Base-by-base conservation (phyloP, 2,329 filamentous ascomycete genomes). In the Colletotrichum chrysophilum region DNA sequence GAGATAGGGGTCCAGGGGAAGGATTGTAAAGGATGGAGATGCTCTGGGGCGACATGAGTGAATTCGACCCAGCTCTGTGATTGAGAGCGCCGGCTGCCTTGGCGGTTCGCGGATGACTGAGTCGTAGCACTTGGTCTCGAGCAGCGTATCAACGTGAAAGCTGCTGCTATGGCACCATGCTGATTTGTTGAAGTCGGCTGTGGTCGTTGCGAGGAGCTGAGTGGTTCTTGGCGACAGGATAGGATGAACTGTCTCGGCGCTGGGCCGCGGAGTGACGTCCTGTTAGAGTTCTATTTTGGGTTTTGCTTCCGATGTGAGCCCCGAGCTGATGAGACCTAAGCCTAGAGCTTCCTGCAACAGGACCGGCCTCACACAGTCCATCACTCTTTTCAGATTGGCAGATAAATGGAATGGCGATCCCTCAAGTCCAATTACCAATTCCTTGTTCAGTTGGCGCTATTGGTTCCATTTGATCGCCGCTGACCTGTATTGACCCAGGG, bases 161-260 rank as follows among this genome's bases (percentile, higher is more conserved):
- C 0, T 26, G 55, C 55, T 56, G 13, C 55, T 16, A 28, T 26
- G 14, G 7, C 3, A 28, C 13, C 21, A 58, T 4, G 16, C 24
- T 28, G 26, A 58, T 28, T 26, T 2, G 24, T 58, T 7, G 26
- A 26, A 16, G 55, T 26, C 8, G 58, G 7, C 30, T 14, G n/a
- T 62, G 10, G 28, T 24, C 18, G 18, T 62, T 1, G 18, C 16
- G 34, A 65, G 18, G 34, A 65, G 34, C n/a, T 34, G 13, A 34
- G 32, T 34, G 24, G 32, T n/a, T 43, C 32, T 28, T 34, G 43
- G 30, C 16, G 26, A 16, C 24, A 30, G 43, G 30, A 58, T 48
- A 48, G 34, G 66, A 74, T 58, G 71, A 74, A 74, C 71, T 28
- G 34, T n/a, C 60, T 18, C 34, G 62, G 69, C 32, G 14, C 28